phyloP scores from a whole-genome alignment of 75 land plant species.

The Chamaecyparis obtusa region DNA sequence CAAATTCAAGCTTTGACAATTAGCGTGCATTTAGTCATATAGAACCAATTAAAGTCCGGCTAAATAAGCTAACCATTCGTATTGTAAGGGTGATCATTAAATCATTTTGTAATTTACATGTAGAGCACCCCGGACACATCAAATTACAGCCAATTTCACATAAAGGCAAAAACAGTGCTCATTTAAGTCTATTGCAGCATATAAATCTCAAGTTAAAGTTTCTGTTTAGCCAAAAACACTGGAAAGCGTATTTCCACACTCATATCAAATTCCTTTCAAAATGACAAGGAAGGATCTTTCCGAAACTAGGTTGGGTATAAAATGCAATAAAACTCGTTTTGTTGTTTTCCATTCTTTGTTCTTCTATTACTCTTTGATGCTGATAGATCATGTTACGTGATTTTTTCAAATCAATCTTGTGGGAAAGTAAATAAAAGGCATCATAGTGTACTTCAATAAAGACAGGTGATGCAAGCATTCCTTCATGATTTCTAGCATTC shows the following conservation, averaged over 20 bases:
- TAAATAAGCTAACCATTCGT: no score
- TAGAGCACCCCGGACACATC: no score
- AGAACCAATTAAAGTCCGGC: no score
- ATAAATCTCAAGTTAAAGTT: not conserved
- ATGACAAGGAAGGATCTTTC: not conserved
- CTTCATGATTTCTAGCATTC: not conserved
- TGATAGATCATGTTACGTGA: not conserved
- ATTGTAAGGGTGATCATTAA: no score
- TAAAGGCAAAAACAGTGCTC: not conserved
- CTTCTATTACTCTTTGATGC: not conserved
- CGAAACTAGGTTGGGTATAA: not conserved
- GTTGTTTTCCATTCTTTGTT: not conserved
- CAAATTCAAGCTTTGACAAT: no score
- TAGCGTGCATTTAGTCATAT: no score
- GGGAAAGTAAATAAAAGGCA: not conserved
- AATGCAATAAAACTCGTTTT: not conserved
- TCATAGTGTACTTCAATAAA: not conserved
- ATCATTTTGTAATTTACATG: no score
- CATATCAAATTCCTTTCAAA: not conserved
- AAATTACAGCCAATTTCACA: not conserved
- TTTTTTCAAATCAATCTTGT: no score
- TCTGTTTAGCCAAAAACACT: not conserved
- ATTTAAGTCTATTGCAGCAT: no score
- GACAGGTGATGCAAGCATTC: not conserved
- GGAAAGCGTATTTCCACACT: not conserved